Evolutionary conservation across 331 rosid species (phyloP).

Genomic region (Quercus tomentella): DNA sequence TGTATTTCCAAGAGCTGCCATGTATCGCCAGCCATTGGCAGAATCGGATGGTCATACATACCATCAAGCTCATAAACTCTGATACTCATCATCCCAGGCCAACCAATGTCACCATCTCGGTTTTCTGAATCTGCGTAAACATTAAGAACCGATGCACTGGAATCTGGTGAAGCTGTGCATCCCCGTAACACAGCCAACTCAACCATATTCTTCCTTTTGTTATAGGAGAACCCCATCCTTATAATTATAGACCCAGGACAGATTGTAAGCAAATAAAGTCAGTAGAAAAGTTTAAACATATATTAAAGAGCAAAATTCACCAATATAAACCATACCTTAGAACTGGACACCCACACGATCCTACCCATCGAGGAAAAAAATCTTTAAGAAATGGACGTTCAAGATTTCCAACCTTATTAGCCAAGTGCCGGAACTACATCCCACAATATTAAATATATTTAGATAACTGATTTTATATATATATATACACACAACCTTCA

Average conservation of each 20-base stretch:
- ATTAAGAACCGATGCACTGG: conserved; percentile 52
- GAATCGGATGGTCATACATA: conserved; percentile 93
- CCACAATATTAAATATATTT: conserved; percentile 1
- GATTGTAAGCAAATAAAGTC: conserved; percentile 22
- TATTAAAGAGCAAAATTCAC: conserved; percentile 15
- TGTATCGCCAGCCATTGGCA: conserved; percentile 91
- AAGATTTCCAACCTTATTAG: conserved; percentile 94
- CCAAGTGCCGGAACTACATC: conserved; percentile 94
- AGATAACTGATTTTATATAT: not conserved
- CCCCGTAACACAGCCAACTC: conserved; percentile 93
- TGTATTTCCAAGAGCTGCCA: conserved; percentile 93
- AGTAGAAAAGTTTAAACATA: conserved; percentile 15
- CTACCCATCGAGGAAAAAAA: conserved; percentile 96
- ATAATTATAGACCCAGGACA: conserved; percentile 14
- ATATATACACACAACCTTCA: not conserved
- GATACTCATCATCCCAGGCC: conserved; percentile 99
- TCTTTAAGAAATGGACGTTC: conserved; percentile 99
- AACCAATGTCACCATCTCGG: conserved; percentile 78
- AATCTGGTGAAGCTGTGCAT: conserved; percentile 60
- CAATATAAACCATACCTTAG: conserved; percentile 54
- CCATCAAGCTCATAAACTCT: conserved; percentile 96
- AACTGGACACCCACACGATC: conserved; percentile 86
- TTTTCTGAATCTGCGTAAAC: conserved; percentile 62
- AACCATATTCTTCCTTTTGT: conserved; percentile 91
- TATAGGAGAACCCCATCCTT: conserved; percentile 95